Evolutionary conservation across 768 basidiomycete species (phyloP), one percentile per base, ranked within the genome.

Genomic region (Amanita phalloides): DNA sequence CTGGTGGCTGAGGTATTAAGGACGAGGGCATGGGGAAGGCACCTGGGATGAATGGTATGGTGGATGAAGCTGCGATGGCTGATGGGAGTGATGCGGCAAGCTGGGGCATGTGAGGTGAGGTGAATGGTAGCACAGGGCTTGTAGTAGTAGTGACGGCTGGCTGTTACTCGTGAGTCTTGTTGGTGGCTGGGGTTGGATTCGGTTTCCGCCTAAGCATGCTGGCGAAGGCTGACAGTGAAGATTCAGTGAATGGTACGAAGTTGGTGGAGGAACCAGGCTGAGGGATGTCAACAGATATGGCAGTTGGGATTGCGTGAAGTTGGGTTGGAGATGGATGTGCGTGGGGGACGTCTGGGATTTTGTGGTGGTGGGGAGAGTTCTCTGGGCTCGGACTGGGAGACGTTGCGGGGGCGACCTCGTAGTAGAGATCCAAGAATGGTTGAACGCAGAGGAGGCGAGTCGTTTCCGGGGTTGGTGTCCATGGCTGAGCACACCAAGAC

Each of bases 381-480:
- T 17, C 17, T 17, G 17, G 17, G 17, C 57, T 52, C 57, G 17
- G 81, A 81, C 64, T 81, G 75, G 30, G 83, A 84, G 43, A 75
- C 69, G 62, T 82, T 84, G 58, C 84, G 74, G 14, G 83, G 84
- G 55, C 85, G 71, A 45, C 77, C 78, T 54, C 84, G 79, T 54
- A 88, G 72, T 64, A 87, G 80, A 48, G 80, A 81, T 53, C 84
- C 79, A 45, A 89, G 74, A 64, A 89, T 86, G 54, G 81, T 81
- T 53, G 78, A 71, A 51, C 84, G 72, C 33, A 74, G 58, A 9
- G 69, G 67, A 28, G 71, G 64, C 17, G 71, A 71, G 45, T 73
- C 72, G 58, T 58, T 68, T 26, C 69, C 33, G 13, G 20, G 23
- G 21, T 23, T 17, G 8, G 44, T 25, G 26, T 45, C 44, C 69